phyloP scores from a whole-genome alignment of 306 rosid species.

The Lathyrus sativus region DNA sequence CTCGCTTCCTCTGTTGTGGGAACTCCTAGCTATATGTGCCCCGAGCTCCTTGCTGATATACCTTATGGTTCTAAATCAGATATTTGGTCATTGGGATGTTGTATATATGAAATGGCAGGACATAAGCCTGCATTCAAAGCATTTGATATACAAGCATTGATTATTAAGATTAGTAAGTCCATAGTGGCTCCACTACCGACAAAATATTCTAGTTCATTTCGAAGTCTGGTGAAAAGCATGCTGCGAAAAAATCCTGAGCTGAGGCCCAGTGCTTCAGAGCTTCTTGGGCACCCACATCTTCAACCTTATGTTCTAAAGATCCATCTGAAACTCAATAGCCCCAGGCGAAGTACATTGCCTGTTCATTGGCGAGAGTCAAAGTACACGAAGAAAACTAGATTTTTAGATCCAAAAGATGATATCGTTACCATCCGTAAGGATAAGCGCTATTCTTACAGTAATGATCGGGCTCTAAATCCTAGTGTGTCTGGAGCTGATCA shows the following conservation, averaged over 20 bases:
- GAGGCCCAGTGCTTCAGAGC: conserved; percentile 92
- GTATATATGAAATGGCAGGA: conserved; percentile 90
- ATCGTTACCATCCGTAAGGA: conserved; percentile 45
- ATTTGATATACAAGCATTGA: conserved; percentile 96
- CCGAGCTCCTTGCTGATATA: conserved; percentile 99
- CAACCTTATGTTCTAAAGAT: conserved; percentile 78
- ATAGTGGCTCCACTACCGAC: conserved; percentile 97
- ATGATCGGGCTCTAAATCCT: conserved; percentile 80
- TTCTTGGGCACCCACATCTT: conserved; percentile 80
- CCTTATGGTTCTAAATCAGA: conserved; percentile 99
- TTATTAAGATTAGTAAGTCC: conserved; percentile 90
- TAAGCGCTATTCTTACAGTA: conserved; percentile 60
- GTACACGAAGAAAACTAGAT: conserved; percentile 77
- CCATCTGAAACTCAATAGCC: conserved; percentile 80
- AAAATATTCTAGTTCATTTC: conserved; percentile 88
- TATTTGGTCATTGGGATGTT: conserved; percentile 99
- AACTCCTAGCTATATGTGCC: conserved; percentile 99
- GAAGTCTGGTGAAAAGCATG: conserved; percentile 94
- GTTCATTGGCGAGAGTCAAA: too few species aligned
- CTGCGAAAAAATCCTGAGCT: conserved; percentile 98
- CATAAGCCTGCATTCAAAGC: conserved; percentile 95
- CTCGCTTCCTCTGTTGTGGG: conserved; percentile 99
- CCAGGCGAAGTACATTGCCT: conserved; percentile 65
- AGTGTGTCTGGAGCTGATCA: conserved; percentile 78
- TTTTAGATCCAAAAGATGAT: conserved; percentile 58